Conservation (phyloP, 306 rosid species). For the Quercus glauca region DNA sequence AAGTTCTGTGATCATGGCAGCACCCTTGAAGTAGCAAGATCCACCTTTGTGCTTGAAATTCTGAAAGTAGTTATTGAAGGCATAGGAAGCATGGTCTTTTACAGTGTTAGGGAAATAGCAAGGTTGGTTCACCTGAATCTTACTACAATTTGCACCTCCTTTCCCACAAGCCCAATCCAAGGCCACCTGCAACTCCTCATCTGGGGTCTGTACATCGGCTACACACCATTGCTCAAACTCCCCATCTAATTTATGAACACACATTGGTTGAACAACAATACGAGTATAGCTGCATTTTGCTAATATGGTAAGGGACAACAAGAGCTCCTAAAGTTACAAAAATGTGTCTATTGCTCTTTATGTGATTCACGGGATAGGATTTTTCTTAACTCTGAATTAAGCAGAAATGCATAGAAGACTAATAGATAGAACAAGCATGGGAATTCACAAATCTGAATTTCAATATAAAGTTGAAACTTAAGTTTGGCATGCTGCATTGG, state of each 20-base stretch:
- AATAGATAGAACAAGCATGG: neutral
- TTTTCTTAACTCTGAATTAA: neutral
- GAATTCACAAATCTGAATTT: neutral
- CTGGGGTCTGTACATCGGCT: conserved; percentile 73
- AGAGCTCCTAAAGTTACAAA: neutral
- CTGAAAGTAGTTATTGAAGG: conserved; percentile 72
- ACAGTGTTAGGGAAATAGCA: conserved; percentile 69
- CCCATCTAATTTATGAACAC: conserved; percentile 24
- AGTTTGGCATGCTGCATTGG: neutral
- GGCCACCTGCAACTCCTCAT: conserved; percentile 60
- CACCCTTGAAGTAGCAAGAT: conserved; percentile 69
- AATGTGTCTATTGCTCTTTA: too few species aligned
- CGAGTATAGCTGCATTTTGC: neutral
- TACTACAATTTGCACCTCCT: conserved; percentile 77
- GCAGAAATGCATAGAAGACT: neutral
- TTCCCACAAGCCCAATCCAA: conserved; percentile 81
- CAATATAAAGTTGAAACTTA: neutral
- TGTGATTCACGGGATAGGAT: neutral
- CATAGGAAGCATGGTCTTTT: conserved; percentile 75
- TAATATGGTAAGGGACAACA: neutral
- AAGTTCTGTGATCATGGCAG: conserved; percentile 63
- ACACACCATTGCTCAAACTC: conserved; percentile 76
- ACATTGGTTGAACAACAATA: neutral
- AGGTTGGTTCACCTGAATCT: conserved; percentile 54
- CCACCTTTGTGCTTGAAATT: conserved; percentile 61